Evolutionary conservation across 78 protist genomes (phyloP), one percentile per base, ranked within the genome.

Genomic region (Cavenderia fasciculata): DNA sequence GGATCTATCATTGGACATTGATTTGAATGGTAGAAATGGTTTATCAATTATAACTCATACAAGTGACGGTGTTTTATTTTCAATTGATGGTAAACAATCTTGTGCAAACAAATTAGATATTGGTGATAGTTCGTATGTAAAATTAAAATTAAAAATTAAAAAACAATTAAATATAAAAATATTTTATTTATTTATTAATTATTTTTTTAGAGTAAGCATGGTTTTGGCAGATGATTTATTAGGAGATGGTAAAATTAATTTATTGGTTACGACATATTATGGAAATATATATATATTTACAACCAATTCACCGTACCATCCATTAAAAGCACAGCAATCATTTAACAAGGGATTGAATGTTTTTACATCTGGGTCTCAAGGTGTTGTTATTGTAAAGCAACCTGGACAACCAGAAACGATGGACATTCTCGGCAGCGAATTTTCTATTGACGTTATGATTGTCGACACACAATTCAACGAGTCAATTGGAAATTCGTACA

Each of bases 161-260:
- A n/a, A 49, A 73, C 8, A 11, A 33, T n/a, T n/a, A n/a, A n/a
- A n/a, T n/a, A n/a, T n/a, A n/a, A n/a, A n/a, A n/a, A n/a, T n/a
- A n/a, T n/a, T n/a, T n/a, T n/a, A n/a, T n/a, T n/a, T 18, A 41
- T 23, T 73, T 21, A 73, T 44, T 23, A 49, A 52, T 29, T 46
- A 19, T 12, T 12, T 41, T 56, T 52, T 19, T 23, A 82, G 76
- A 23, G 25, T 68, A 2, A 12, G 85, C 10, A 74, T 46, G 85
- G 94, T 96, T 6, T 73, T 96, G 21, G 90, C 94, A n/a, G 90
- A 93, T 46, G 98, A 96, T 66, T 23, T 96, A 76, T 78, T 56
- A 23, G 93, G 84, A 51, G 85, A 90, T 87, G 97, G 97, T 25
- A 79, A 90, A 36, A 21, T 95, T n/a, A 95, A 95, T 69, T 65